Conservation (phyloP, 2,329 filamentous ascomycete species). For the Sporothrix inflata region DNA sequence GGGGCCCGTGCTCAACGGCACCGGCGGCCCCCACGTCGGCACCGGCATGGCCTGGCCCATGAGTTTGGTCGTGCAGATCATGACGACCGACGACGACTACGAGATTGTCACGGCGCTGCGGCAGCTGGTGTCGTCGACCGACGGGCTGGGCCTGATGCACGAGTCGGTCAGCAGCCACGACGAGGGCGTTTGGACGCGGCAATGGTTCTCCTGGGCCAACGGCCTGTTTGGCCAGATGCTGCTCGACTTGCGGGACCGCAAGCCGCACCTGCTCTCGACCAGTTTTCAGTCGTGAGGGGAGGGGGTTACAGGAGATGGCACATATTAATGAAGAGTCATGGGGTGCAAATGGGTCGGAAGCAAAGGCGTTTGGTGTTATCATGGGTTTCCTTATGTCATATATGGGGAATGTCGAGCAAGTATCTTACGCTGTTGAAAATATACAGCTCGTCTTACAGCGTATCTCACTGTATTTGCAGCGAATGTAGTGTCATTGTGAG, state of each 20-base stretch:
- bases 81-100: conserved; percentile 65
- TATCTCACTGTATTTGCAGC: not conserved
- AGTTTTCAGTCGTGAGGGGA: conserved; percentile 50
- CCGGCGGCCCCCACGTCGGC: conserved; percentile 38
- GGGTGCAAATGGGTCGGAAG: not conserved
- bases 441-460: not conserved
- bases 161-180: conserved; percentile 68
- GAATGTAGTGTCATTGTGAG: not conserved
- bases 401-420: not conserved
- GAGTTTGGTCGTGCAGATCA: conserved; percentile 67
- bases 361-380: not conserved
- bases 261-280: conserved; percentile 63
- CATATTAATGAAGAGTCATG: not conserved
- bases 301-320: too few species aligned
- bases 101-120: conserved; percentile 59
- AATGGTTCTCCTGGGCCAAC: conserved; percentile 79
- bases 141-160: conserved; percentile 66
- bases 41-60: conserved; percentile 73
- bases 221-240: conserved; percentile 85
- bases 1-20: conserved; percentile 52
- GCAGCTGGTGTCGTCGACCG: conserved; percentile 61
- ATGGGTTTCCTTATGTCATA: not conserved
- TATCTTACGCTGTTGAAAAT: not conserved
- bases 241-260: conserved; percentile 72
- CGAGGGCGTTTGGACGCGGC: conserved; percentile 61